These are phyloP conservation scores for Leccinellum rugosiceps DNA, from an alignment of 768 basidiomycete species.

Conservation along the genomic window DNA sequence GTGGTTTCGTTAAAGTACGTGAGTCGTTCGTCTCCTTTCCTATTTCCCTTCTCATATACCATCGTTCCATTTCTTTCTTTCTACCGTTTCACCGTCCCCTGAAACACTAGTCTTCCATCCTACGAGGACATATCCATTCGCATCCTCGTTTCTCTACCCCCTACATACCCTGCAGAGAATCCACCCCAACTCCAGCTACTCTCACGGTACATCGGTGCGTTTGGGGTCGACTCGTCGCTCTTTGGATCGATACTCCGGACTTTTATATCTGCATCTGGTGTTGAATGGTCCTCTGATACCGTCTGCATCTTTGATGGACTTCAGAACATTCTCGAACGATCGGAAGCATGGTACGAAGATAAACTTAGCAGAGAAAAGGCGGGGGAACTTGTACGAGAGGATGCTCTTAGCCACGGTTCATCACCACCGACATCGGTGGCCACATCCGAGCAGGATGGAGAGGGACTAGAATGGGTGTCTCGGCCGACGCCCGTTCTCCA, in stretches of 20 bases:
- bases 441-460: slow-evolving; percentile 3
- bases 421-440: slow-evolving; percentile 5
- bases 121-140: slow-evolving; percentile 51
- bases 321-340: slow-evolving; percentile 67
- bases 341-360: slow-evolving; percentile 69
- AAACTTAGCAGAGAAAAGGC: slow-evolving; percentile 53
- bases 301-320: slow-evolving; percentile 89
- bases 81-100: not conserved
- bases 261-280: slow-evolving; percentile 71
- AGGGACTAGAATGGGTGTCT: slow-evolving; percentile 1
- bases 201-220: slow-evolving; percentile 79
- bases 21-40: not conserved
- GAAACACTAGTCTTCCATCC: slow-evolving; percentile 46
- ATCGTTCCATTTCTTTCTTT: not conserved
- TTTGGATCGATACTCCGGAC: slow-evolving; percentile 79
- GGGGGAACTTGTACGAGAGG: slow-evolving; percentile 55
- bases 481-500: slow-evolving; percentile 1
- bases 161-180: slow-evolving; percentile 58
- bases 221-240: slow-evolving; percentile 65
- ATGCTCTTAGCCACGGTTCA: slow-evolving; percentile 33
- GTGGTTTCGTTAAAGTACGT: slow-evolving; percentile 63
- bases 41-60: not conserved
- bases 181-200: slow-evolving; percentile 84
- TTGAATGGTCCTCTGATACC: slow-evolving; percentile 71
- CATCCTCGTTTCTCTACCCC: slow-evolving; percentile 56